Conservation (phyloP, 2,329 filamentous ascomycete species). For the Tolypocladium paradoxum region DNA sequence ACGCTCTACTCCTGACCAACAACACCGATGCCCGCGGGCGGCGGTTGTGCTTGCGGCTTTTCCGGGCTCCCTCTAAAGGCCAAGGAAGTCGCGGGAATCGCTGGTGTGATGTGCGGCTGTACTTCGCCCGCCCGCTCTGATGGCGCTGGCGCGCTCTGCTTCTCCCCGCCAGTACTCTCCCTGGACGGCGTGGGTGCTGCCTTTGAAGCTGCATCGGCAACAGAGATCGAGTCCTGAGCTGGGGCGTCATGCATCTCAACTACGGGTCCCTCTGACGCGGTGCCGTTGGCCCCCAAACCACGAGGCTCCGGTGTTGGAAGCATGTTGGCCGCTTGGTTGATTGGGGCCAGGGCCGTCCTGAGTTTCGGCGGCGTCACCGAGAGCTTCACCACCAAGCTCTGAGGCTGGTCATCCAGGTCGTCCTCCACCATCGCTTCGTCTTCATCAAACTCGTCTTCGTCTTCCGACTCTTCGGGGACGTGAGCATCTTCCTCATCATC, state of each 20-base stretch:
- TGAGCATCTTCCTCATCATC: conserved; percentile 66
- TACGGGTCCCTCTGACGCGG: conserved; percentile 5
- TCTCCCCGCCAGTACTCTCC: not conserved
- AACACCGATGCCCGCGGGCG: conserved; percentile 19
- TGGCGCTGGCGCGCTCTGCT: conserved; percentile 6
- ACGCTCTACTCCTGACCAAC: conserved; percentile 15
- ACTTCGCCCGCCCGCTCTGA: conserved; percentile 3
- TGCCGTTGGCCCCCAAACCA: conserved; percentile 7
- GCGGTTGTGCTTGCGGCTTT: conserved; percentile 31
- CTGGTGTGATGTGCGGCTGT: conserved; percentile 17
- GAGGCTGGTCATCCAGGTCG: conserved; percentile 34
- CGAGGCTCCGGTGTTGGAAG: conserved; percentile 11
- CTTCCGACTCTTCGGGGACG: conserved; percentile 48
- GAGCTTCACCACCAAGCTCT: conserved; percentile 67
- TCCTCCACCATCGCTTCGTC: conserved; percentile 45
- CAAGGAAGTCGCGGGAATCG: conserved; percentile 32
- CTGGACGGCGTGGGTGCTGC: not conserved
- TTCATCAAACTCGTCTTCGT: conserved; percentile 49
- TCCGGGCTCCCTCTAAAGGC: conserved; percentile 54
- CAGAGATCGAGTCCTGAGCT: conserved; percentile 1
- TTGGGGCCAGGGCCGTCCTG: conserved; percentile 17
- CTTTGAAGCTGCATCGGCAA: not conserved
- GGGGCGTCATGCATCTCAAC: conserved; percentile 17
- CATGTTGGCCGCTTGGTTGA: conserved; percentile 11
- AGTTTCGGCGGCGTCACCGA: conserved; percentile 35